These are phyloP conservation scores for Agastache rugosa DNA, from an alignment of 257 asterid genomes.

Conservation along the genomic window DNA sequence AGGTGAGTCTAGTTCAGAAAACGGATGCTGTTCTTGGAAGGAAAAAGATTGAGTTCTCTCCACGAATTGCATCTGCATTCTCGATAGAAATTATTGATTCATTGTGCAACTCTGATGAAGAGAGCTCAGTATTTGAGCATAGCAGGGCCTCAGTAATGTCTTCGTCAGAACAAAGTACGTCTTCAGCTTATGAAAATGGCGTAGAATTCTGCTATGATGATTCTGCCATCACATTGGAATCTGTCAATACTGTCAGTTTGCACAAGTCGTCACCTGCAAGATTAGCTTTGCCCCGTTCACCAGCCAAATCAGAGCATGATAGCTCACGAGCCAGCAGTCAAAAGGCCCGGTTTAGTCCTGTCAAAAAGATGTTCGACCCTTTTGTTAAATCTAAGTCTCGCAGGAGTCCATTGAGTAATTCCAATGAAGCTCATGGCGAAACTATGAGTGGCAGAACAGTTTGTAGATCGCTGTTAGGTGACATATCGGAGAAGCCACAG, in stretches of 20 bases:
- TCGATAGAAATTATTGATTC: slow-evolving; percentile 65
- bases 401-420: slow-evolving; percentile 51
- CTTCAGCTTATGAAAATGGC: slow-evolving; percentile 29
- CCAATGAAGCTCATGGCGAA: slow-evolving; percentile 38
- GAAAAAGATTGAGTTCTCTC: slow-evolving; percentile 70
- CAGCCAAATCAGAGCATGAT: slow-evolving; percentile 57
- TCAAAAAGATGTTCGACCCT: slow-evolving; percentile 61
- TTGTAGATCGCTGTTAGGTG: slow-evolving; percentile 50
- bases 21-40: slow-evolving; percentile 50
- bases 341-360: slow-evolving; percentile 53
- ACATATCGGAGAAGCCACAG: slow-evolving; percentile 44
- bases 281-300: slow-evolving; percentile 60
- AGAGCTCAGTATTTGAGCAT: slow-evolving; percentile 43
- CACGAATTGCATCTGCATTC: slow-evolving; percentile 41
- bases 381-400: slow-evolving; percentile 66
- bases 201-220: slow-evolving; percentile 13
- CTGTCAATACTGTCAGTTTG: slow-evolving; percentile 23
- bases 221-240: not conserved
- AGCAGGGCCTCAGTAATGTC: slow-evolving; percentile 52
- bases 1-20: slow-evolving; percentile 44
- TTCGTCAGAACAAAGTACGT: slow-evolving; percentile 47
- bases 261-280: slow-evolving; percentile 62
- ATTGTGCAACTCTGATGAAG: slow-evolving; percentile 68
- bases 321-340: slow-evolving; percentile 55
- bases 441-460: slow-evolving; percentile 31